Evolutionary conservation across 2,329 filamentous ascomycete species (phyloP).

Genomic region (Cadophora gregata): DNA sequence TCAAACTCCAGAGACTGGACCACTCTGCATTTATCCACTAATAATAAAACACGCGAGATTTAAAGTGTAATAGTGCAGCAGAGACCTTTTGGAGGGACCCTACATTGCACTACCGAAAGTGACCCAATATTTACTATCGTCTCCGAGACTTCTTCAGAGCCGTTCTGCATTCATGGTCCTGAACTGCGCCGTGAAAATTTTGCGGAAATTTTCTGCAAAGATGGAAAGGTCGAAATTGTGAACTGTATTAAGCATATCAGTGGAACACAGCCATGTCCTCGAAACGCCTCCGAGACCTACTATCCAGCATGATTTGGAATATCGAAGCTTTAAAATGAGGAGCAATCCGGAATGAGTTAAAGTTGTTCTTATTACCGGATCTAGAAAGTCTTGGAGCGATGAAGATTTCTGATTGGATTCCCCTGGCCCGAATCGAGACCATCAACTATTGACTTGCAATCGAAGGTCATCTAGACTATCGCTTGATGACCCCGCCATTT

Average conservation of each 20-base stretch:
- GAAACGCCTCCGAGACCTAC: neutral
- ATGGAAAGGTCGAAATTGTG: neutral
- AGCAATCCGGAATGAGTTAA: neutral
- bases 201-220: neutral
- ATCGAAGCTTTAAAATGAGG: no score
- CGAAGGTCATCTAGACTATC: conserved; percentile 5
- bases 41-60: no score
- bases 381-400: neutral
- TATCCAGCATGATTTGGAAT: neutral
- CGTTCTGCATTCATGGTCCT: no score
- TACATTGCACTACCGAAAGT: no score
- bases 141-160: no score
- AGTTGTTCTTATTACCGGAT: conserved; percentile 1
- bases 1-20: no score
- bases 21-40: no score
- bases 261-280: neutral
- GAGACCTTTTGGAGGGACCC: no score
- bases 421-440: conserved; percentile 5
- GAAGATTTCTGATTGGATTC: neutral
- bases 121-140: no score
- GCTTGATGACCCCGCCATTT: neutral
- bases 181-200: no score
- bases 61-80: no score
- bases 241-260: neutral
- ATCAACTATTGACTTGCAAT: neutral